Percentiles rank a stretch among this genome's conserved stretches.
Evolutionary conservation across 2,329 filamentous ascomycete species (phyloP).

Genomic region (Cylindrodendrum hubeiense): DNA sequence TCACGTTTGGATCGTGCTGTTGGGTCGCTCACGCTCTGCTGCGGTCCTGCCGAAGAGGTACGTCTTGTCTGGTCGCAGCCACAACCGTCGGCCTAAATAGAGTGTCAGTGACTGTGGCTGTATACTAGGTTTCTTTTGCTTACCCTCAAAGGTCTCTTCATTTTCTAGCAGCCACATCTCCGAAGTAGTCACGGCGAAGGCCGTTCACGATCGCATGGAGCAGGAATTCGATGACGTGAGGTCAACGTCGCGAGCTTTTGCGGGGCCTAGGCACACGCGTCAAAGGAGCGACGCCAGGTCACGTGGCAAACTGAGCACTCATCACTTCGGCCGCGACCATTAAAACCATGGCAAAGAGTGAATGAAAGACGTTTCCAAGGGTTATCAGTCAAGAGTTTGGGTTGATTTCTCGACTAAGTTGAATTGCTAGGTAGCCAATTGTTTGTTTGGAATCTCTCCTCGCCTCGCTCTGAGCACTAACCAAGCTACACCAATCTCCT

Average conservation of each 20-base stretch:
- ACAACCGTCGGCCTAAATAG: conserved; percentile 67
- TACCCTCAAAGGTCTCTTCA: conserved; percentile 64
- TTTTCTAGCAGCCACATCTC: conserved; percentile 76
- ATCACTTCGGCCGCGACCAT: no score
- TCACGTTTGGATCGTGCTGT: no score
- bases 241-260: conserved; percentile 37
- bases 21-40: conserved; percentile 66
- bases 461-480: no score
- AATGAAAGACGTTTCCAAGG: no score
- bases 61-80: conserved; percentile 87
- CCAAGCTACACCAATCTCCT: no score
- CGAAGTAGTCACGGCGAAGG: conserved; percentile 29
- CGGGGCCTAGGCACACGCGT: conserved; percentile 38
- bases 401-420: no score
- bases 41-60: conserved; percentile 88
- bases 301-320: conserved; percentile 38
- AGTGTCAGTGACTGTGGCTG: conserved; percentile 15
- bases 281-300: conserved; percentile 39
- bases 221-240: conserved; percentile 41
- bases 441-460: no score
- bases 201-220: conserved; percentile 34
- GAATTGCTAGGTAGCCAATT: no score
- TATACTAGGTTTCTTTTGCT: conserved; percentile 4
- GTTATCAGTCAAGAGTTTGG: no score
- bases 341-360: no score